phyloP scores from a whole-genome alignment of 768 basidiomycete genomes.

The Multifurca ochricompacta region DNA sequence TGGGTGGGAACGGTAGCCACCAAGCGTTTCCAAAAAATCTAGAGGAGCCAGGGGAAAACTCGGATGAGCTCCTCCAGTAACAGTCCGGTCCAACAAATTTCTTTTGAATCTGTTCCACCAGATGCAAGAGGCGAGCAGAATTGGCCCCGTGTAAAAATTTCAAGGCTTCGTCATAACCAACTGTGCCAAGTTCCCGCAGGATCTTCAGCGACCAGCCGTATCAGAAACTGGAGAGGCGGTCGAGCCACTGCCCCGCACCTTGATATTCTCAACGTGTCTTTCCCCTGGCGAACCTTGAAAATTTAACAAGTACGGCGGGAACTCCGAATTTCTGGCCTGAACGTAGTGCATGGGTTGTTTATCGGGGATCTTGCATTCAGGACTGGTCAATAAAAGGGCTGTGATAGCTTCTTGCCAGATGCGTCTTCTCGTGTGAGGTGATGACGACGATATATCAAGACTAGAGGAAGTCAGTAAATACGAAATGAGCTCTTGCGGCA shows the following conservation, averaged over 20 bases:
- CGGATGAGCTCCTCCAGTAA: conserved; percentile 47
- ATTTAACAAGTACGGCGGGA: conserved; percentile 60
- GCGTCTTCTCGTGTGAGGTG: conserved; percentile 55
- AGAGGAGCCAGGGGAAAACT: conserved; percentile 30
- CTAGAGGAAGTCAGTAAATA: conserved; percentile 28
- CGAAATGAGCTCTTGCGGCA: background rate
- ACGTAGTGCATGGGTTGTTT: conserved; percentile 51
- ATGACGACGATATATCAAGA: conserved; percentile 47
- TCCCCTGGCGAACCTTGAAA: conserved; percentile 61
- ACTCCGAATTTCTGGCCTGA: conserved; percentile 47
- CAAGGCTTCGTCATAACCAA: conserved; percentile 47
- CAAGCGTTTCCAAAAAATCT: conserved; percentile 69
- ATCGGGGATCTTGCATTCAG: conserved; percentile 50
- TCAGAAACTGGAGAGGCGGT: background rate
- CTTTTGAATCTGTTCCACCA: conserved; percentile 47
- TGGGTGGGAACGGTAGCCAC: conserved; percentile 76
- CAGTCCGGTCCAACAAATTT: conserved; percentile 64
- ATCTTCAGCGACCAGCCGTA: conserved; percentile 39
- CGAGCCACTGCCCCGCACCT: conserved; percentile 35
- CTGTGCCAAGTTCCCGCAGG: conserved; percentile 58
- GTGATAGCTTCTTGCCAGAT: conserved; percentile 78
- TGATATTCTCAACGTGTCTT: conserved; percentile 70
- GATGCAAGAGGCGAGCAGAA: conserved; percentile 35
- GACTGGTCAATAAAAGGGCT: conserved; percentile 53
- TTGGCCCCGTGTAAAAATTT: conserved; percentile 41